Percentiles rank a stretch among this genome's conserved stretches.
Conservation (phyloP, 2,329 filamentous ascomycete genomes). For the Pseudogymnoascus sp. region DNA sequence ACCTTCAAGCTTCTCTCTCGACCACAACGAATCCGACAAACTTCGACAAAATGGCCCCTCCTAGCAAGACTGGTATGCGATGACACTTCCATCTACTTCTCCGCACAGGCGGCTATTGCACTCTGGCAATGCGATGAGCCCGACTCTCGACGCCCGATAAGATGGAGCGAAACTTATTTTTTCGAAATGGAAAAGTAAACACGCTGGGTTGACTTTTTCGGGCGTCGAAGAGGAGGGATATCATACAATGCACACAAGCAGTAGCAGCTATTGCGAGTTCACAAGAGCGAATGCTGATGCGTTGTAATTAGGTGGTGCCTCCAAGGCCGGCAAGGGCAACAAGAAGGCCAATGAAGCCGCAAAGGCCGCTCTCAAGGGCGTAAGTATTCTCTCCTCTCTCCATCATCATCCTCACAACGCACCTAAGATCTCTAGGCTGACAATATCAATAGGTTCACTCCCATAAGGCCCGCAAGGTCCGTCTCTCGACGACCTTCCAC, state of each 20-base stretch:
- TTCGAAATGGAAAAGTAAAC: slow-evolving; percentile 14
- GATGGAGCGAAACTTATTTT: not conserved
- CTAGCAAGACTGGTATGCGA: slow-evolving; percentile 30
- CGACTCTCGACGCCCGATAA: slow-evolving; percentile 10
- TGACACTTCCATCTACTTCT: slow-evolving; percentile 2
- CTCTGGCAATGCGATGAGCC: slow-evolving; percentile 18
- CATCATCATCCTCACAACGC: slow-evolving; percentile 37
- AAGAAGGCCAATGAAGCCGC: slow-evolving; percentile 92
- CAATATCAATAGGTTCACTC: slow-evolving; percentile 50
- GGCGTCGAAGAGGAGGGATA: slow-evolving; percentile 14
- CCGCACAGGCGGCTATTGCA: not conserved
- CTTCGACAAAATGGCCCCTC: slow-evolving; percentile 14
- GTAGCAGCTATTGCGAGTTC: slow-evolving; percentile 74
- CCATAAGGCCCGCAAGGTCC: slow-evolving; percentile 90
- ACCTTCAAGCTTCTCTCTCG: slow-evolving; percentile 8
- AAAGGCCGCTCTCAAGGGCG: slow-evolving; percentile 93
- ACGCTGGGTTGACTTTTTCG: not conserved
- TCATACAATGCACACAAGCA: slow-evolving; percentile 40
- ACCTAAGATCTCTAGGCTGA: no score
- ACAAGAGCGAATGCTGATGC: slow-evolving; percentile 68
- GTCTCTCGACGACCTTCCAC: slow-evolving; percentile 92
- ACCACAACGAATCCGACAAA: slow-evolving; percentile 11
- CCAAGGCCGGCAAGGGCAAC: slow-evolving; percentile 51
- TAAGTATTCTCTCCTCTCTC: slow-evolving; percentile 52
- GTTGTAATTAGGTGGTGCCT: slow-evolving; percentile 48